Evolutionary conservation across 768 basidiomycete species (phyloP), one percentile per base, ranked within the genome.

Genomic region (Trametes sanguinea): DNA sequence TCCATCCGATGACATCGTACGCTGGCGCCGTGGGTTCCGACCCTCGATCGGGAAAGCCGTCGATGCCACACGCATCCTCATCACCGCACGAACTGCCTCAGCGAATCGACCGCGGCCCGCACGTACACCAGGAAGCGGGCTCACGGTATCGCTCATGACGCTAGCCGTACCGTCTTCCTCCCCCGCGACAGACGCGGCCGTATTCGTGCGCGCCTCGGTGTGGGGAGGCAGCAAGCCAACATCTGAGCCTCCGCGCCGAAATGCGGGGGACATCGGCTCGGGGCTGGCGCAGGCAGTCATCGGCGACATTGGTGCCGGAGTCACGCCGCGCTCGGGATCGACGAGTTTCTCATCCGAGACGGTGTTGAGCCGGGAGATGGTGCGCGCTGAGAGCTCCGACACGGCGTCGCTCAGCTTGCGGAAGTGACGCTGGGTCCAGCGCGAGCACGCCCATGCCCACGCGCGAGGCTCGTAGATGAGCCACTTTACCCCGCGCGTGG

Each of bases 71-170:
- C 64, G 68, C 68, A 76, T 69, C 75, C 80, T 81, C 61, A 80
- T 79, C 16, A 83, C 80, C 42, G 77, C 77, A 35, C 80, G 78
- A 22, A 82, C 81, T 11, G 78, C 75, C 62, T 75, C 76, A 50
- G 68, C 71, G 54, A 81, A 78, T 33, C 82, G 77, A 30, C 72
- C 64, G 46, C 74, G 72, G 11, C 74, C 71, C n/a, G 66, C 70
- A 13, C 74, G 70, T 17, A 65, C 69, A 17, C 39, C 29, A 37
- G n/a, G 45, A 11, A 53, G 37, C 2, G 66, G 44, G n/a, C 43
- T 53, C 9, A 56, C 39, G 37, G 61, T 57, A 17, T 73, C 71
- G 57, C 66, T 68, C 39, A 70, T 56, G 22, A 66, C 62, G 35
- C 65, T 68, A 6, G 54, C 52, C 29, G 59, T 60, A 10, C 46